Evolutionary conservation across 2,329 filamentous ascomycete species (phyloP), one percentile per base, ranked within the genome.

Genomic region (Penicillium sp.): DNA sequence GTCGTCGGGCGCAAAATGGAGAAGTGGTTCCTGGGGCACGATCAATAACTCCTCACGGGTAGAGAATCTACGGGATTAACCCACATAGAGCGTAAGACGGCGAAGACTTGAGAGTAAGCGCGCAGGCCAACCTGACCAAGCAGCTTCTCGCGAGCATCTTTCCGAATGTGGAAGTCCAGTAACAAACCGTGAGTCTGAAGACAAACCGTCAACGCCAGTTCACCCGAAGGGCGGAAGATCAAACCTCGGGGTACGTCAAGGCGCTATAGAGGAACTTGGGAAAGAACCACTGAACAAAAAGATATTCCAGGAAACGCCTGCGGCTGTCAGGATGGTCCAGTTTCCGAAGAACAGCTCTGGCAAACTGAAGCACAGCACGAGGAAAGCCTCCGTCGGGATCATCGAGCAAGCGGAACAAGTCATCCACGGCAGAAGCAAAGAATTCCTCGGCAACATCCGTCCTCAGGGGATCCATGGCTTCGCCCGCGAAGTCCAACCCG

Each of bases 251-350:
- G 61, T 93, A 87, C 39, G 89, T 87, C 61, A 97, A 81, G 43
- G 89, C 85, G 58, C 87, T 85, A 38, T 88, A 78, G 28, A 97
- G 75, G 69, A 93, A 96, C 42, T 85, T 85, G 52, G 89, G 86
- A 66, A 97, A 95, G 52, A 96, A 84, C 83, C 91, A 98, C 64
- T 90, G 86, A 60, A 85, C 87, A 53, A 96, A 84, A 55, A 97
- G 79, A 74, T 90, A 94, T 57, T 83, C 83, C 52, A 89, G 82
- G 31, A 89, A 89, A 56, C 81, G 82, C 55, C 86, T 84, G 51
- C 87, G 82, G 54, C 80, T 80, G 56, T 85, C 84, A 55, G 77
- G 77, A 54, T 87, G 83, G 28, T 76, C 71, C 49, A 95, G 74
- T 60, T 89, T 89, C 49, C 79, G 78, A 36, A 95, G 73, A 49